These are phyloP conservation scores for Carpinus fangiana DNA, from an alignment of 306 rosid genomes.

Conservation along the genomic window DNA sequence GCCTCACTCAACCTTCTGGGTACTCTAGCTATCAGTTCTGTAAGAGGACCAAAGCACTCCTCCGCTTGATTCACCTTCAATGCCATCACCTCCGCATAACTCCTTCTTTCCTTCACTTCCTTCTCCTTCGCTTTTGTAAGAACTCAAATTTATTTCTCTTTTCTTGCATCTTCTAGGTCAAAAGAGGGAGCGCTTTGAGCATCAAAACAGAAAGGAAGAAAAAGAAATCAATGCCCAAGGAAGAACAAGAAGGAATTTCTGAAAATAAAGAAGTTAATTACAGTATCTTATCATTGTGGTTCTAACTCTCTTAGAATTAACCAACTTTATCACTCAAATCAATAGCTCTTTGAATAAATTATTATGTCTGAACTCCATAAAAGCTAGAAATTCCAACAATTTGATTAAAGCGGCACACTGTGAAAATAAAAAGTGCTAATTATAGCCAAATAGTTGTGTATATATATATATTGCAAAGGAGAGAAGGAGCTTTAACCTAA, in stretches of 20 bases:
- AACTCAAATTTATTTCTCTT: constrained; percentile 7
- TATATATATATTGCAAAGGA: constrained; percentile 16
- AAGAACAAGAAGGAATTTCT: neutral
- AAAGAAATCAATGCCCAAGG: neutral
- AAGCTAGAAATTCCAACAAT: neutral
- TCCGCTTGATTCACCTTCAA: too few relatives aligned
- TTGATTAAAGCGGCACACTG: neutral
- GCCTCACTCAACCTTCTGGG: too few relatives aligned
- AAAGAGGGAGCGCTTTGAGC: neutral
- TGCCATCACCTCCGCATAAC: too few relatives aligned
- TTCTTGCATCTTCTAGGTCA: constrained; percentile 18
- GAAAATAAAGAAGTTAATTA: neutral
- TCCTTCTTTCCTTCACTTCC: too few relatives aligned
- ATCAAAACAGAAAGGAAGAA: neutral
- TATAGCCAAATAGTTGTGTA: neutral
- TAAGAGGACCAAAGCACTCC: too few relatives aligned
- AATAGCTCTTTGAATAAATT: neutral
- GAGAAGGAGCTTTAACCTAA: constrained; percentile 55
- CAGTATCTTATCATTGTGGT: neutral
- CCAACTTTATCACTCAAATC: neutral
- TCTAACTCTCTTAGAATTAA: neutral
- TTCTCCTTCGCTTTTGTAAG: too few relatives aligned
- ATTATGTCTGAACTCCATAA: neutral
- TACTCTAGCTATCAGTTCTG: too few relatives aligned
- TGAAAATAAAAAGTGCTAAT: neutral